Evolutionary conservation across 306 rosid genomes (phyloP), one percentile per base, ranked within the genome.

Genomic region (Dryas octopetala): DNA sequence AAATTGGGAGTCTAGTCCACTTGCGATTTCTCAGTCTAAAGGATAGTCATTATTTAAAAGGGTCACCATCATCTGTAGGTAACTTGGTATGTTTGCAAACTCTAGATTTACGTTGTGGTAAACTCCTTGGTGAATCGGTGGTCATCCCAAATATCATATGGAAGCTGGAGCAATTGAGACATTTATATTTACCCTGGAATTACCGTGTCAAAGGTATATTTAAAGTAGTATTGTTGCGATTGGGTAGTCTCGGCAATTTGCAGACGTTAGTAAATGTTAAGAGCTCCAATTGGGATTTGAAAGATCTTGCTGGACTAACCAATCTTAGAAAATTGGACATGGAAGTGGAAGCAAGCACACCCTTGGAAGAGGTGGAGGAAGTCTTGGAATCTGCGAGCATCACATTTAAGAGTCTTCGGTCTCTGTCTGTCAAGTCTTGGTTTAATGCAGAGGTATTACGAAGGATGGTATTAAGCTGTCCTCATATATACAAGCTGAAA

Each of bases 211-310:
- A 4, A 14, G 10, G n/a, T n/a, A n/a, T n/a, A n/a, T n/a, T 55
- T 52, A 23, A 9, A 3, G 73, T 58, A 17, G 58, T 26, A n/a
- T n/a, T n/a, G 45, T 43, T 84, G 51, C 65, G 63, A 55, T 66
- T 88, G 48, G 84, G 76, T 49, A 80, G 66, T 72, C 61, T 74
- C 7, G 73, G 23, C 60, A 80, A 84, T 47, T 74, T 88, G 80
- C 90, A 82, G 58, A 83, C 89, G 5, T 51, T 86, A 0, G 82
- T 83, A 9, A 79, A 81, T 50, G 81, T 85, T 46, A 84, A 85
- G 1, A 80, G 81, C 10, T 67, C 71, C 66, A 76, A 79, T 75
- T 83, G 79, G 57, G 85, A 83, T 14, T 72, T 82, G 8, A 74
- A 80, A 43, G 80, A 78, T 58, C 61, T 89, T 45, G n/a, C 76